phyloP scores from a whole-genome alignment of 2,329 filamentous ascomycete species.

The Xylariaceae sp. region DNA sequence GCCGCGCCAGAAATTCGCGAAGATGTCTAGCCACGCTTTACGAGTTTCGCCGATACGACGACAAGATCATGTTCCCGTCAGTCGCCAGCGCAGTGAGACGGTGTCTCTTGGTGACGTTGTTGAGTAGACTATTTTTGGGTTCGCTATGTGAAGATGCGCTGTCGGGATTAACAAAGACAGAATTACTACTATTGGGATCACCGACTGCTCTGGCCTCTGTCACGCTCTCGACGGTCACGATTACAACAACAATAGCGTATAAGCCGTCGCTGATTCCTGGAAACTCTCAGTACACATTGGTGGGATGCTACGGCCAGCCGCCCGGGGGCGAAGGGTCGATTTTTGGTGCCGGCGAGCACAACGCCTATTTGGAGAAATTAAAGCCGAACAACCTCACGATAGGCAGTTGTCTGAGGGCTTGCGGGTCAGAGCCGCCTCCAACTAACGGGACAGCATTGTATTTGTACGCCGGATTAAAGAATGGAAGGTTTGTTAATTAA shows the following conservation, averaged over 20 bases:
- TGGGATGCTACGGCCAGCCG: conserved; percentile 28
- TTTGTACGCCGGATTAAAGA: conserved; percentile 24
- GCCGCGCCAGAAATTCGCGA: conserved; percentile 4
- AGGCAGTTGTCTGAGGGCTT: conserved; percentile 25
- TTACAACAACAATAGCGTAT: conserved; percentile 30
- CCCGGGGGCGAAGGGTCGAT: conserved; percentile 16
- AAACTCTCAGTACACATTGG: conserved; percentile 21
- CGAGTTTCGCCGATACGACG: conserved; percentile 20
- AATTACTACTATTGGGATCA: conserved; percentile 22
- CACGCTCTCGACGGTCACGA: conserved; percentile 24
- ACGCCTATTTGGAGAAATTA: conserved; percentile 14
- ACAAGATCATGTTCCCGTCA: conserved; percentile 19
- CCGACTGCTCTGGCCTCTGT: conserved; percentile 3
- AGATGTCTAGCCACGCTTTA: conserved; percentile 20
- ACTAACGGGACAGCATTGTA: conserved; percentile 12
- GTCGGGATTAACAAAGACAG: conserved; percentile 13
- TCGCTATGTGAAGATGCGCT: conserved; percentile 18
- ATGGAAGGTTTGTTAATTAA: conserved; percentile 25
- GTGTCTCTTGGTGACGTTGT: conserved; percentile 21
- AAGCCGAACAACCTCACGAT: conserved; percentile 22
- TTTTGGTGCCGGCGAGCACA: conserved; percentile 23
- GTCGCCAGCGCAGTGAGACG: conserved; percentile 21
- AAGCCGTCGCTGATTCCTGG: conserved; percentile 26
- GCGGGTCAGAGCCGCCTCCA: conserved; percentile 12
- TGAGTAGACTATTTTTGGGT: conserved; percentile 20